Evolutionary conservation across 2,329 filamentous ascomycete species (phyloP).

Genomic region (Geosmithia putterillii): DNA sequence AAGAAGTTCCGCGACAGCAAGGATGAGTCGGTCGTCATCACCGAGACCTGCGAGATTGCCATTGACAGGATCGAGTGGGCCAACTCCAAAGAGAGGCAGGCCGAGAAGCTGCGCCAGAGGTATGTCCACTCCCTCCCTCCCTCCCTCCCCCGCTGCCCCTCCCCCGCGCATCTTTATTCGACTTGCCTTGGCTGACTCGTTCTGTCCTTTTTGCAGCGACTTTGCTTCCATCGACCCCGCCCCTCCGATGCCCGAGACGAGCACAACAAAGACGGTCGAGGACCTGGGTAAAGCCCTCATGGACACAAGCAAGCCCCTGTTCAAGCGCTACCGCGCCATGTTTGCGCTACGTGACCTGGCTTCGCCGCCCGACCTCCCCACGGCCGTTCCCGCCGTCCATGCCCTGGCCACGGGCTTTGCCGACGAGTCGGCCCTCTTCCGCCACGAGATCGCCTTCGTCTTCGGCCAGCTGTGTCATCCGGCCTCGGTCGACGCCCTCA

Average conservation of each 20-base stretch:
- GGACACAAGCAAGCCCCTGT: slow-evolving; percentile 68
- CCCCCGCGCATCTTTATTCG: slow-evolving; percentile 1
- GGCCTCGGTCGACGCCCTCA: slow-evolving; percentile 86
- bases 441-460: slow-evolving; percentile 96
- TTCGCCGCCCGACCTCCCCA: slow-evolving; percentile 82
- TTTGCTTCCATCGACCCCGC: slow-evolving; percentile 95
- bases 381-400: slow-evolving; percentile 74
- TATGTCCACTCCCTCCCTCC: slow-evolving; percentile 22
- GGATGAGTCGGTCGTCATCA: slow-evolving; percentile 69
- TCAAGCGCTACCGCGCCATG: slow-evolving; percentile 94
- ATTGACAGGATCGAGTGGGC: slow-evolving; percentile 93
- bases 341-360: slow-evolving; percentile 92
- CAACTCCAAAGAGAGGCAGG: slow-evolving; percentile 56
- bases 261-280: slow-evolving; percentile 45
- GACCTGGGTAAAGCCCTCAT: slow-evolving; percentile 68
- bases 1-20: slow-evolving; percentile 60
- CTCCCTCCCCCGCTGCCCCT: background rate
- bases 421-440: slow-evolving; percentile 84
- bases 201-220: slow-evolving; percentile 46
- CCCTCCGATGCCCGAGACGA: slow-evolving; percentile 67
- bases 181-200: slow-evolving; percentile 4
- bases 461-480: slow-evolving; percentile 95
- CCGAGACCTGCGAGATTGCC: slow-evolving; percentile 93
- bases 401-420: slow-evolving; percentile 76
- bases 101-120: slow-evolving; percentile 74